Evolutionary conservation across 225 moss, liverwort and hornwort species (phyloP).

Genomic region (Ulota crispa): DNA sequence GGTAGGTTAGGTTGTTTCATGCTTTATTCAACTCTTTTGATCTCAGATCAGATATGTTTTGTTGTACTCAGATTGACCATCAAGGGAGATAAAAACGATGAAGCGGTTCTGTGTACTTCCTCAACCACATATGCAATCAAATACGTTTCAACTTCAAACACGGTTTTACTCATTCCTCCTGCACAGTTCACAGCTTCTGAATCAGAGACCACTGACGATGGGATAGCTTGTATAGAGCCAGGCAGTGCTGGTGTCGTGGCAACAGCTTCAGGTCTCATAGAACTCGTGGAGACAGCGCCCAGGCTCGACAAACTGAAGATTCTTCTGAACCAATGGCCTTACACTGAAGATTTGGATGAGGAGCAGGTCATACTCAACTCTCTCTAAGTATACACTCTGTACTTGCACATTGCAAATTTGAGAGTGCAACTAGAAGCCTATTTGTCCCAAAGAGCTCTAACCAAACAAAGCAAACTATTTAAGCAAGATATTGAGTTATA

Average conservation of each 20-base stretch:
- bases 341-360: slow-evolving; percentile 70
- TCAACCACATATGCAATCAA: slow-evolving; percentile 83
- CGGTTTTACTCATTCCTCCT: slow-evolving; percentile 81
- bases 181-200: slow-evolving; percentile 7
- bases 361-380: slow-evolving; percentile 39
- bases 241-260: slow-evolving; percentile 65
- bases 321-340: slow-evolving; percentile 68
- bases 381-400: neutral
- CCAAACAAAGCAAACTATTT: too few relatives aligned
- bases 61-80: slow-evolving; percentile 62
- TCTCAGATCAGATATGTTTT: slow-evolving; percentile 1
- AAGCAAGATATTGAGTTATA: too few relatives aligned
- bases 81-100: slow-evolving; percentile 70
- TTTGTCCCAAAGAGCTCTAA: neutral
- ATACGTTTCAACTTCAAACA: slow-evolving; percentile 94
- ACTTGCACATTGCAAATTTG: neutral
- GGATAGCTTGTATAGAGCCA: slow-evolving; percentile 1
- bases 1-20: too few relatives aligned
- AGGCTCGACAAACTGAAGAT: slow-evolving; percentile 62
- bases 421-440: neutral
- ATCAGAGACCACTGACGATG: neutral
- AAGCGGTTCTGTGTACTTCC: slow-evolving; percentile 88
- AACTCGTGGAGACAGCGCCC: slow-evolving; percentile 84
- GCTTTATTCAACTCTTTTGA: neutral
- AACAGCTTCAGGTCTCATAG: slow-evolving; percentile 73